Evolutionary conservation across 108 stramenopile genomes (phyloP).

Genomic region (Parietichytrium sp.): DNA sequence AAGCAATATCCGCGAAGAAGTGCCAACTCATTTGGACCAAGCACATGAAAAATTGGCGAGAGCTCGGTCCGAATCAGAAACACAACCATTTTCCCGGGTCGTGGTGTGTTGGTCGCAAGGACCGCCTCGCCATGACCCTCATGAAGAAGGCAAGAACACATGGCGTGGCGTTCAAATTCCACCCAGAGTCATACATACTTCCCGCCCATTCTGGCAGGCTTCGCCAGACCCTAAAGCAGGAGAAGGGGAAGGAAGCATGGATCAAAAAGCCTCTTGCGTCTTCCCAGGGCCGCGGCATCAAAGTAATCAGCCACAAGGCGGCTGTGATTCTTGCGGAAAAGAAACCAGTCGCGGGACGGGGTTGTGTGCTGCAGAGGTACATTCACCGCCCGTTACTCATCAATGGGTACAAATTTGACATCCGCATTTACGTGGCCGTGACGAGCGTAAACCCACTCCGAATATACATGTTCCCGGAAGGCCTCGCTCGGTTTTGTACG

Average conservation of each 20-base stretch:
- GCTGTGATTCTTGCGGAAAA: slow-evolving; percentile 30
- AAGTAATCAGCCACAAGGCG: slow-evolving; percentile 46
- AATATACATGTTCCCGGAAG: slow-evolving; percentile 41
- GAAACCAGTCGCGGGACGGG: neutral
- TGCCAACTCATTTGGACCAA: slow-evolving; percentile 22
- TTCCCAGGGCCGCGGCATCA: slow-evolving; percentile 59
- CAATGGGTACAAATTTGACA: slow-evolving; percentile 76
- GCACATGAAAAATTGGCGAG: slow-evolving; percentile 5
- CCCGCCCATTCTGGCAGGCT: slow-evolving; percentile 46
- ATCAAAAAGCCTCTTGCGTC: slow-evolving; percentile 61
- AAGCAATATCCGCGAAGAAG: no score
- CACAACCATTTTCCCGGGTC: slow-evolving; percentile 65
- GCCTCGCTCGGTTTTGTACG: slow-evolving; percentile 49
- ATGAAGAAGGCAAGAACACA: neutral
- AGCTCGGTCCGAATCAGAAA: slow-evolving; percentile 56
- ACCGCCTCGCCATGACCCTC: slow-evolving; percentile 52
- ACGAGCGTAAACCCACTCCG: slow-evolving; percentile 44
- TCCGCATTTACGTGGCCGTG: slow-evolving; percentile 67
- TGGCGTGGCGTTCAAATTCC: slow-evolving; percentile 42
- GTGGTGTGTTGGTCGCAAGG: slow-evolving; percentile 68
- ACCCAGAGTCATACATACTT: slow-evolving; percentile 59
- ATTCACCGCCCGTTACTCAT: slow-evolving; percentile 72
- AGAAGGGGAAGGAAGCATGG: slow-evolving; percentile 36
- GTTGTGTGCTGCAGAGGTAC: slow-evolving; percentile 43
- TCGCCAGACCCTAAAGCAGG: neutral